phyloP scores from a whole-genome alignment of 108 stramenopile species.

The Cyclotella choctawhatcheeana region DNA sequence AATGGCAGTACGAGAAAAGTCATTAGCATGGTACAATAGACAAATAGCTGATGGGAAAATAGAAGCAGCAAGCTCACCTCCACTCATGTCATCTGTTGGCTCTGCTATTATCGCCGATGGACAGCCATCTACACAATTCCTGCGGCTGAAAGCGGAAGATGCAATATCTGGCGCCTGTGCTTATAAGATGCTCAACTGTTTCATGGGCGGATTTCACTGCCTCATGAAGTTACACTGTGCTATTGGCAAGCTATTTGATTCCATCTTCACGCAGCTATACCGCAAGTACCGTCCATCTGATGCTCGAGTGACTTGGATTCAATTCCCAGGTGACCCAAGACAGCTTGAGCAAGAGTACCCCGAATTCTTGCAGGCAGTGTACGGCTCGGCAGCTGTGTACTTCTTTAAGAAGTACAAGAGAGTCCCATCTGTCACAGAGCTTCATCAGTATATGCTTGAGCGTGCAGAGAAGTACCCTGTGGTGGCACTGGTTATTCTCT shows the following conservation, averaged over 20 bases:
- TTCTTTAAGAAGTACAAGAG: not conserved
- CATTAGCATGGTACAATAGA: not conserved
- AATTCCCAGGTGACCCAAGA: conserved; percentile 18
- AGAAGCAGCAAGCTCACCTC: conserved; percentile 1
- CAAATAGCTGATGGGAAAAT: not conserved
- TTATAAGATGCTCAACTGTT: not conserved
- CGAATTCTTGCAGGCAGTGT: not conserved
- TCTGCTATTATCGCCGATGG: conserved; percentile 1
- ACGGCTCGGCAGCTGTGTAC: not conserved
- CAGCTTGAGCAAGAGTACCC: conserved; percentile 14
- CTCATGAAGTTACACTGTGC: conserved; percentile 19
- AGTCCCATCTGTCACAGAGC: not conserved
- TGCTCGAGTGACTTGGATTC: not conserved
- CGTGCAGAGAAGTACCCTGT: conserved; percentile 19
- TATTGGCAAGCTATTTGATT: conserved; percentile 13
- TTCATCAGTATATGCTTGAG: conserved; percentile 22
- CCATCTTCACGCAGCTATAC: not conserved
- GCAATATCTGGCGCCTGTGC: not conserved
- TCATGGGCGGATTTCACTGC: conserved; percentile 19
- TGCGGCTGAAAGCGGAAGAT: not conserved
- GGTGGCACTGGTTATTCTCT: conserved; percentile 3
- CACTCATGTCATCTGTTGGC: not conserved
- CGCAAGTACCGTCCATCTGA: not conserved
- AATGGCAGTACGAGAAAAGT: not conserved
- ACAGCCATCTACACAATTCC: not conserved